phyloP scores from a whole-genome alignment of 2,329 filamentous ascomycete species.

The Colletotrichum sp. region DNA sequence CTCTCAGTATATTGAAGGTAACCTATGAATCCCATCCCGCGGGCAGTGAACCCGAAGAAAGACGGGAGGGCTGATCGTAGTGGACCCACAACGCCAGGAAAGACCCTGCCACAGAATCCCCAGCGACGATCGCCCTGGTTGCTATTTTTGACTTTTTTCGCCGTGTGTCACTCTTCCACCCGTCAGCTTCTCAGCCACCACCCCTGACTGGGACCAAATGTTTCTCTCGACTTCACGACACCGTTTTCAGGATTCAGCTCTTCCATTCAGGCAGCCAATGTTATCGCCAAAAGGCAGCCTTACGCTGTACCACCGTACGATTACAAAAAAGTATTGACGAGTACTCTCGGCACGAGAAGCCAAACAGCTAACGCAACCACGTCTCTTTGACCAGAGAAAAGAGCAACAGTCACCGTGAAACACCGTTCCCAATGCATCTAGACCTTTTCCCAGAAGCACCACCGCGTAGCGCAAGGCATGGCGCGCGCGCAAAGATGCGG shows the following conservation, averaged over 20 bases:
- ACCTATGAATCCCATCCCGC: not conserved
- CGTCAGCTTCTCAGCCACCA: not conserved
- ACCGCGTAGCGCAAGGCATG: not conserved
- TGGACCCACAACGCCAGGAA: not conserved
- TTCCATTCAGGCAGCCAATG: not conserved
- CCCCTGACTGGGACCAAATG: not conserved
- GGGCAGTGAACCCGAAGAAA: not conserved
- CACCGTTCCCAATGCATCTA: not conserved
- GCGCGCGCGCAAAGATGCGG: not conserved
- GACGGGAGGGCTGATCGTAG: not conserved
- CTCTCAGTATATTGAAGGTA: not conserved
- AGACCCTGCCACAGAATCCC: not conserved
- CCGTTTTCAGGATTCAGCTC: not conserved
- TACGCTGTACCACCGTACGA: not conserved
- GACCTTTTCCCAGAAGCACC: not conserved
- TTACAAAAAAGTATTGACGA: not conserved
- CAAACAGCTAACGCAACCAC: not conserved
- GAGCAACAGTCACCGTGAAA: not conserved
- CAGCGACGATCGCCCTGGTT: not conserved
- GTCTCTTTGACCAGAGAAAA: not conserved
- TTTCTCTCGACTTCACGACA: not conserved
- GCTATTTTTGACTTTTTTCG: not conserved
- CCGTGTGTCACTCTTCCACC: not conserved
- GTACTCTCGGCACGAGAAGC: not conserved
- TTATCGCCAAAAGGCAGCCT: not conserved